phyloP scores from a whole-genome alignment of 805 yeast genomes.

The Candida insectorum region DNA sequence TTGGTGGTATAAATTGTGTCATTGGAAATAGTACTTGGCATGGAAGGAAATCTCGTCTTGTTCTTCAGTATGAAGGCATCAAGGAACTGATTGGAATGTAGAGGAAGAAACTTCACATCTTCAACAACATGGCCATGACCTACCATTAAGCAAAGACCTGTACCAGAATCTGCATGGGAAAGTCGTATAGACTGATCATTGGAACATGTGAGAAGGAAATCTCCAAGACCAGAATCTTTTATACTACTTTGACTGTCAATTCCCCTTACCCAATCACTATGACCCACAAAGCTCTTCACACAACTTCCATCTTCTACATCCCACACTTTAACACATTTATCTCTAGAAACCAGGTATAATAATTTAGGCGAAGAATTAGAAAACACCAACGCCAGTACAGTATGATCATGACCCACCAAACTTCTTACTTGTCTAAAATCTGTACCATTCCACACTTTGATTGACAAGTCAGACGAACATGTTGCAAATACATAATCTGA shows the following conservation, averaged over 20 bases:
- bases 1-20: conserved; percentile 24
- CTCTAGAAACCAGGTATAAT: conserved; percentile 63
- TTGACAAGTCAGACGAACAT: conserved; percentile 49
- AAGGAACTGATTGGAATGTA: conserved; percentile 42
- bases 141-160: conserved; percentile 60
- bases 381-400: conserved; percentile 64
- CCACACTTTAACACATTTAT: conserved; percentile 60
- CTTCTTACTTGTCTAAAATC: conserved; percentile 53
- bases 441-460: conserved; percentile 71
- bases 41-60: conserved; percentile 25
- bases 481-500: conserved; percentile 40
- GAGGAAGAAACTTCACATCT: conserved; percentile 63
- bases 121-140: conserved; percentile 89
- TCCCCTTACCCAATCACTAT: conserved; percentile 84
- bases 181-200: conserved; percentile 74
- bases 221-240: conserved; percentile 33
- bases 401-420: conserved; percentile 83
- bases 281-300: conserved; percentile 64
- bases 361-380: conserved; percentile 43
- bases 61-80: conserved; percentile 41
- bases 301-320: conserved; percentile 68
- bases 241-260: conserved; percentile 38
- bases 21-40: conserved; percentile 27
- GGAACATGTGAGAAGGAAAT: conserved; percentile 67
- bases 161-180: conserved; percentile 63